These are phyloP conservation scores for Tetrahymena elliotti DNA, from an alignment of 73 alveolate genomes.

Conservation along the genomic window DNA sequence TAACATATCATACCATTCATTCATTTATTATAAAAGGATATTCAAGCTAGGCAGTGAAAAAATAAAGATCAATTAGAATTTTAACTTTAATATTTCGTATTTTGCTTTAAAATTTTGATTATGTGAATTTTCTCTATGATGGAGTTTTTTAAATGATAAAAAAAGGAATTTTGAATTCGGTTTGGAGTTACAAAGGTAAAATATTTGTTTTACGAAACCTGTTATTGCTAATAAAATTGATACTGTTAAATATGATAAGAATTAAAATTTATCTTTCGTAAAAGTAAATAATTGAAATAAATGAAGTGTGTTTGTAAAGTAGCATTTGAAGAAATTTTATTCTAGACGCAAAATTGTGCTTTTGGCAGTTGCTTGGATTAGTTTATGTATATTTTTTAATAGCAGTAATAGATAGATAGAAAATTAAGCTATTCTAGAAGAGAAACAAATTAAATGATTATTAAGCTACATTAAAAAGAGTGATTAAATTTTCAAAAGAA, in stretches of 20 bases:
- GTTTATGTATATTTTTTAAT: no score
- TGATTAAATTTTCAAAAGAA: not conserved
- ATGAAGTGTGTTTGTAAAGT: not conserved
- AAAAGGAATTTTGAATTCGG: not conserved
- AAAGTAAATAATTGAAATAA: no score
- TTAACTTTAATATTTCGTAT: not conserved
- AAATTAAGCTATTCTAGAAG: not conserved
- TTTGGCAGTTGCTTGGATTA: not conserved
- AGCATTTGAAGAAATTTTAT: not conserved
- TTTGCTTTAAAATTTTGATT: not conserved
- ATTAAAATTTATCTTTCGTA: no score
- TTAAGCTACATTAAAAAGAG: not conserved
- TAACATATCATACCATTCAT: not conserved
- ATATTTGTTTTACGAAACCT: not conserved
- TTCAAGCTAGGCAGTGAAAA: not conserved
- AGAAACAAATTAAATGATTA: not conserved
- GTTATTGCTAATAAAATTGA: no score
- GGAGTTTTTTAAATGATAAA: not conserved
- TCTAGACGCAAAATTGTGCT: not conserved
- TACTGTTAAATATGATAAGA: not conserved
- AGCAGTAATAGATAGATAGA: not conserved
- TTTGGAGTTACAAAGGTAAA: not conserved
- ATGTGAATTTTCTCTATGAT: not conserved
- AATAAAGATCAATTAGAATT: not conserved
- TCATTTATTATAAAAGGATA: not conserved